Evolutionary conservation across 768 basidiomycete genomes (phyloP), one percentile per base, ranked within the genome.

Genomic region (Boletus pseudo-olivaceus): DNA sequence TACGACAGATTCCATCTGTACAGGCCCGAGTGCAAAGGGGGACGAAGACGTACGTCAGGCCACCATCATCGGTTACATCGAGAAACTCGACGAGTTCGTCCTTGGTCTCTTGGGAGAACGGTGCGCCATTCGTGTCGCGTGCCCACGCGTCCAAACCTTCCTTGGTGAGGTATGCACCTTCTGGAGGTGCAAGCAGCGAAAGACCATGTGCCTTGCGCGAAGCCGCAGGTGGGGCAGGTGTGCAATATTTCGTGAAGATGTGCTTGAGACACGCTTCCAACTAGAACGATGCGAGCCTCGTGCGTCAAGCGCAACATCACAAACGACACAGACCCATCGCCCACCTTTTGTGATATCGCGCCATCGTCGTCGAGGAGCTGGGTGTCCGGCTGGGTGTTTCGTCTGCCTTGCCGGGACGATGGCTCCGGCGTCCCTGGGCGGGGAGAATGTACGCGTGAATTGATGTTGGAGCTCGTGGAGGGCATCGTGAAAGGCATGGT

Each of bases 191-290:
- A 17, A 80, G 73, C 35, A 85, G 61, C 23, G 62, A 61, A 30
- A 56, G 63, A 9, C 57, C 60, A 6, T 59, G 53, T 33, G 66
- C 59, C 49, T 64, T 68, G 55, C 17, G 46, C 40, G 51, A 57
- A 42, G 47, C 48, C 35, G 40, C 40, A 23, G 62, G 69, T 27
- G 59, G 55, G 1, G 52, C 45, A 10, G 85, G 85, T 20, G 73
- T 77, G 69, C 88, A 89, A 61, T 88, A 90, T 68, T 88, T 89
- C 23, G 84, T 79, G 64, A 91, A 91, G 49, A 92, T 89, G 61
- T 88, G 87, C 57, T 80, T 81, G 47, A 91, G 74, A 67, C 84
- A 88, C 40, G 67, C 67, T 69, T 88, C 87, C 32, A 91, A 73
- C 88, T 88, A 60, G 9, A 33, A 48, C 52, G 47, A 33, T n/a